Conservation (phyloP, 2,329 filamentous ascomycete genomes). For the Aspergillus tamarii region DNA sequence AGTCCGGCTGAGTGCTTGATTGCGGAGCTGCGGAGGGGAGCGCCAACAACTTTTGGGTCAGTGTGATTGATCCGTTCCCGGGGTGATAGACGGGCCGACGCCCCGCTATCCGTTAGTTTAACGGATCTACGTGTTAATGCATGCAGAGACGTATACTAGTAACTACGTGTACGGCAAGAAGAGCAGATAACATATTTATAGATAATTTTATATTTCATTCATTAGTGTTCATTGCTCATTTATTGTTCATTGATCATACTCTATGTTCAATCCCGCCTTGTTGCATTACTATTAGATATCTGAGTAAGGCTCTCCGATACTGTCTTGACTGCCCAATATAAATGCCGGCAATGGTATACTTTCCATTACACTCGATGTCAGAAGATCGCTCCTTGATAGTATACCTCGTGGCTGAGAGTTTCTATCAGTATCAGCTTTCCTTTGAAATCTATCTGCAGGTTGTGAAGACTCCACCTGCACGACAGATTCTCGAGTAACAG, state of each 20-base stretch:
- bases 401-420: slow-evolving; percentile 25
- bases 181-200: background rate
- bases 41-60: background rate
- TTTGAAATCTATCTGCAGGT: slow-evolving; percentile 31
- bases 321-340: slow-evolving; percentile 44
- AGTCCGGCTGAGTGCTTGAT: slow-evolving; percentile 21
- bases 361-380: slow-evolving; percentile 49
- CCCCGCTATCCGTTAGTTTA: slow-evolving; percentile 20
- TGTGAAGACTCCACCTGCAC: slow-evolving; percentile 49
- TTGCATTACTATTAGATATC: slow-evolving; percentile 18
- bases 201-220: background rate
- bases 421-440: slow-evolving; percentile 13
- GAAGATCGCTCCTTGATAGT: slow-evolving; percentile 39
- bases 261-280: background rate
- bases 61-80: slow-evolving; percentile 17
- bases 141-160: background rate
- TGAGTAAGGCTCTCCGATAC: slow-evolving; percentile 41
- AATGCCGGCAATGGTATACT: slow-evolving; percentile 45
- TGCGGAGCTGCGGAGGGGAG: slow-evolving; percentile 1
- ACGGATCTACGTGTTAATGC: background rate
- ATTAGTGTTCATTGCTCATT: background rate
- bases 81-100: slow-evolving; percentile 35
- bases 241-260: background rate
- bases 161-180: too few species aligned
- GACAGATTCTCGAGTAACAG: slow-evolving; percentile 29